Conservation (phyloP, 2,329 filamentous ascomycete species). For the Hortaea werneckii region DNA sequence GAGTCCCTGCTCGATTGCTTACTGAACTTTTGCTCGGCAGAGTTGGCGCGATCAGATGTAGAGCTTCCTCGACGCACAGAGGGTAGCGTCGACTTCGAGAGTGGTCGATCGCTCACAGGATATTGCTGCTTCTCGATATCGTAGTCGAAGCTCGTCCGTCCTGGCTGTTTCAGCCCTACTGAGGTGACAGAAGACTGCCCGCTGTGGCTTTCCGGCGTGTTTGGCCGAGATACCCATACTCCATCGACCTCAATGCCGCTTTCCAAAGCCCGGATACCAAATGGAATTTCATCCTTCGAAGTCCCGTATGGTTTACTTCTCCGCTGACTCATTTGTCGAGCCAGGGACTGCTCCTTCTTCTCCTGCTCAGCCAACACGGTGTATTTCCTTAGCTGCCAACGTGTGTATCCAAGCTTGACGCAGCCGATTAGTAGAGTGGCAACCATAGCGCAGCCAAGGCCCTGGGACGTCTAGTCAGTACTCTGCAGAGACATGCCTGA, state of each 20-base stretch:
- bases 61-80: conserved; percentile 25
- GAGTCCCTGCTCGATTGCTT: conserved; percentile 9
- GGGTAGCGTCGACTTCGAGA: conserved; percentile 6
- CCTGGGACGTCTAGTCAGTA: conserved; percentile 39
- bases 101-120: conserved; percentile 2
- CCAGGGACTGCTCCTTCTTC: conserved; percentile 23
- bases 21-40: conserved; percentile 25
- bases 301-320: conserved; percentile 22
- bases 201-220: conserved; percentile 28
- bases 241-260: conserved; percentile 75
- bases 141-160: conserved; percentile 1
- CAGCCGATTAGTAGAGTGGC: conserved; percentile 59
- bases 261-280: conserved; percentile 77
- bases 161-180: conserved; percentile 9
- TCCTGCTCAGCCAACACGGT: conserved; percentile 21
- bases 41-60: conserved; percentile 28
- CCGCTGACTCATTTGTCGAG: conserved; percentile 22
- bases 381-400: conserved; percentile 34
- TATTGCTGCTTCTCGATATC: conserved; percentile 7
- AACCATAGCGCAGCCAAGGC: conserved; percentile 60
- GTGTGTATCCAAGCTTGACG: conserved; percentile 47
- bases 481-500: conserved; percentile 5
- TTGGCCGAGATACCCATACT: conserved; percentile 47
- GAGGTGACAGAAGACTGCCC: conserved; percentile 12
- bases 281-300: conserved; percentile 59